Conservation (phyloP, 2,329 filamentous ascomycete genomes). For the Aspergillus sp. region DNA sequence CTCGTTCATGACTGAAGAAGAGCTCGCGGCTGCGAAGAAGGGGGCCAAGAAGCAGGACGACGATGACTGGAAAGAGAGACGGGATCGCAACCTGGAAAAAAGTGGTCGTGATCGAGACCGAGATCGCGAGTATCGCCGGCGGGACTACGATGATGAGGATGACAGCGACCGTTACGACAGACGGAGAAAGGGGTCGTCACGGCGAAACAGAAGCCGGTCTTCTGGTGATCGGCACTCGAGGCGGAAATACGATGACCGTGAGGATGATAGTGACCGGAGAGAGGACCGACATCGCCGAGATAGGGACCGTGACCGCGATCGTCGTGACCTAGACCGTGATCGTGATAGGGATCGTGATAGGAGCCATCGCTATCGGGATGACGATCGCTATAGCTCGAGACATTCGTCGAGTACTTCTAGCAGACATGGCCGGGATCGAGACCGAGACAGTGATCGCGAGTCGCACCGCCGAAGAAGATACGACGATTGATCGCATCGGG, state of each 20-base stretch:
- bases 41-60: constrained; percentile 48
- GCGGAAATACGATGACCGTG: constrained; percentile 40
- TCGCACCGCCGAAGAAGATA: constrained; percentile 31
- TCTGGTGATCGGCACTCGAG: constrained; percentile 36
- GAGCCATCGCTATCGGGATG: constrained; percentile 30
- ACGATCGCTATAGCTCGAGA: constrained; percentile 34
- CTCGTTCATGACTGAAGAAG: constrained; percentile 62
- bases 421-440: constrained; percentile 28
- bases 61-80: constrained; percentile 46
- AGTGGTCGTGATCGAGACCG: constrained; percentile 37
- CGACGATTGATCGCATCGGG: constrained; percentile 19
- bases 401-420: constrained; percentile 34
- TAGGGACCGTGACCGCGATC: constrained; percentile 22
- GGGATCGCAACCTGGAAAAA: constrained; percentile 45
- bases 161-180: constrained; percentile 35
- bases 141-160: constrained; percentile 33
- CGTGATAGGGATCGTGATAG: constrained; percentile 28
- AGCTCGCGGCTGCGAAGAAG: constrained; percentile 54
- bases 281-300: constrained; percentile 37
- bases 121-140: constrained; percentile 32
- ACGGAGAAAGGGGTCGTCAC: constrained; percentile 39
- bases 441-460: constrained; percentile 28
- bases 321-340: constrained; percentile 34
- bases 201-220: constrained; percentile 38
- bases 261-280: constrained; percentile 22